phyloP scores from a whole-genome alignment of 176 grass and related monocot genomes.

The Phragmites australis region DNA sequence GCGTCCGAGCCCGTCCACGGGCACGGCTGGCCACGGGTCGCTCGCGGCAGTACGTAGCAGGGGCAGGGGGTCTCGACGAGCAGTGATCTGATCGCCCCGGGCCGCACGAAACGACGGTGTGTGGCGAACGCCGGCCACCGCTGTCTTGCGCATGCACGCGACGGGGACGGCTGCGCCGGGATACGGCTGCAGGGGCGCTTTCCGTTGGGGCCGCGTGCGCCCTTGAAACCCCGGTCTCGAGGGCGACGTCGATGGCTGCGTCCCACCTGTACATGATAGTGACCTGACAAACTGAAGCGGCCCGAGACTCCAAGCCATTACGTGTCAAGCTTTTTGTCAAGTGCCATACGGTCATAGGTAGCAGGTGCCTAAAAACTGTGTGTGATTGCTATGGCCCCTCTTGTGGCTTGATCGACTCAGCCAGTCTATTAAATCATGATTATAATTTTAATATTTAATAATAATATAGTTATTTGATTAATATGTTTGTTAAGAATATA shows the following conservation, averaged over 20 bases:
- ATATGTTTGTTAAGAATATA: no score
- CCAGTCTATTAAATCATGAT: no score
- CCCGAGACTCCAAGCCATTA: neutral
- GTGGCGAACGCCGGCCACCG: no score
- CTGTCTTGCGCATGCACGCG: neutral
- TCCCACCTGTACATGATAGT: neutral
- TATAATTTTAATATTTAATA: no score
- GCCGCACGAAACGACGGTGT: neutral
- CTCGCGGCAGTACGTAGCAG: neutral
- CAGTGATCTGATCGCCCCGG: neutral
- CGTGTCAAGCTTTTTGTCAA: neutral
- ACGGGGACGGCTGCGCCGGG: neutral
- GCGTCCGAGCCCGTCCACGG: neutral
- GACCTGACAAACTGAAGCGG: neutral
- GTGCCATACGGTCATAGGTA: neutral
- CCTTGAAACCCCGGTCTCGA: neutral
- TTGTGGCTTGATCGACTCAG: neutral
- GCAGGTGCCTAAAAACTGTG: neutral
- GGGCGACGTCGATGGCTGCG: slow-evolving; percentile 7
- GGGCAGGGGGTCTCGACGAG: neutral
- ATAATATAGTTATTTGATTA: no score
- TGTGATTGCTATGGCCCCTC: neutral
- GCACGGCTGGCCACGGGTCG: slow-evolving; percentile 3
- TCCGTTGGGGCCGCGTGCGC: slow-evolving; percentile 33
- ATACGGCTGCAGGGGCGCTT: slow-evolving; percentile 26